Conservation (phyloP, 2,329 filamentous ascomycete genomes). For the Aureobasidium vineae region DNA sequence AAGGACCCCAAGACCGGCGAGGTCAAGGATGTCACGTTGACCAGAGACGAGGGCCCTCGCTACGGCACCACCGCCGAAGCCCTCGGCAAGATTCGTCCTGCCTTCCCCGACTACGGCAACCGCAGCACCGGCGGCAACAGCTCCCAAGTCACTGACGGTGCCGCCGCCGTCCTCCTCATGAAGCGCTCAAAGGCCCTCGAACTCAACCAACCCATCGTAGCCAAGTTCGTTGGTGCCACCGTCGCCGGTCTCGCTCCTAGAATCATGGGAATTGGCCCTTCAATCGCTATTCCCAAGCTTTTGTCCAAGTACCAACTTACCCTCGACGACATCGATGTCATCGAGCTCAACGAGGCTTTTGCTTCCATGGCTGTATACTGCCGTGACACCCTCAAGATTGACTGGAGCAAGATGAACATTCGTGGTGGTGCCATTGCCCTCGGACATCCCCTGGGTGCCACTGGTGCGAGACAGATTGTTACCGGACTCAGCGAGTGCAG, state of each 20-base stretch:
- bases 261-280: slow-evolving; percentile 94
- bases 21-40: slow-evolving; percentile 72
- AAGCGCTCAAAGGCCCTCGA: slow-evolving; percentile 85
- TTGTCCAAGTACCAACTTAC: slow-evolving; percentile 74
- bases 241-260: slow-evolving; percentile 86
- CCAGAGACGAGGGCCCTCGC: slow-evolving; percentile 85
- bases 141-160: slow-evolving; percentile 91
- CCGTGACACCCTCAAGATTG: slow-evolving; percentile 59
- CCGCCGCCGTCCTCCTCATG: slow-evolving; percentile 88
- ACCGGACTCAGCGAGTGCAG: slow-evolving; percentile 84
- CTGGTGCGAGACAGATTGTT: slow-evolving; percentile 77
- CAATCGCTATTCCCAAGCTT: slow-evolving; percentile 73
- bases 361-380: slow-evolving; percentile 98
- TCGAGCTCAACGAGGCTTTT: slow-evolving; percentile 97
- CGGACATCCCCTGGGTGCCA: slow-evolving; percentile 77
- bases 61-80: slow-evolving; percentile 83
- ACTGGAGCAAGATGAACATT: slow-evolving; percentile 75
- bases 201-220: slow-evolving; percentile 86
- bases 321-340: slow-evolving; percentile 79
- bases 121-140: slow-evolving; percentile 90
- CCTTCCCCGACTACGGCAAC: slow-evolving; percentile 87
- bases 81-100: slow-evolving; percentile 79
- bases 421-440: slow-evolving; percentile 79
- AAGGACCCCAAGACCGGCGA: slow-evolving; percentile 82
- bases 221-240: slow-evolving; percentile 91